Evolutionary conservation across 371 early-diverging fungal genomes (phyloP).

Genomic region (Mucor sp.): DNA sequence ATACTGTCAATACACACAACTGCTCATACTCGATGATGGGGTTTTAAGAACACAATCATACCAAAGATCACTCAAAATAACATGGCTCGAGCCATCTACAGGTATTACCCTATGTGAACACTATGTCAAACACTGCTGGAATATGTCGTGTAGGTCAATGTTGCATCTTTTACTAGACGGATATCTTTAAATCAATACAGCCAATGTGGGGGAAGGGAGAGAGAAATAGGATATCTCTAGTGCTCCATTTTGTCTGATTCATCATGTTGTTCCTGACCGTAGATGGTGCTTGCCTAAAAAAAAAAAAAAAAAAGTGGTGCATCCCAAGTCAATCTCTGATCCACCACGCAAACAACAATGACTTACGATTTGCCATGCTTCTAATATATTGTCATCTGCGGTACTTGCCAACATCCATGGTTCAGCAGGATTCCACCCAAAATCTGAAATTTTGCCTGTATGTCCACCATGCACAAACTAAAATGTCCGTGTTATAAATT

Average conservation of each 20-base stretch:
- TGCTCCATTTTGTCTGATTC: constrained; percentile 20
- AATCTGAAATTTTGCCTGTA: constrained; percentile 94
- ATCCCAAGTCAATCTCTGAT: background rate
- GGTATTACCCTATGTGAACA: too few species aligned
- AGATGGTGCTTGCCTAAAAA: constrained; percentile 36
- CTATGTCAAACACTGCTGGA: too few species aligned
- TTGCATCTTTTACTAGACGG: background rate
- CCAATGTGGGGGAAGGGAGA: too few species aligned
- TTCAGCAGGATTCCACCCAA: constrained; percentile 95
- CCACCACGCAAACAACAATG: background rate
- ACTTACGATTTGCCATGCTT: constrained; percentile 97
- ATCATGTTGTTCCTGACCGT: constrained; percentile 28
- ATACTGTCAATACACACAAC: too few species aligned
- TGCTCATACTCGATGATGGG: too few species aligned
- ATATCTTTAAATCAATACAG: too few species aligned
- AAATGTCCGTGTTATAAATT: background rate
- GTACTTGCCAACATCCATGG: constrained; percentile 94
- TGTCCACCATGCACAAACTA: constrained; percentile 99
- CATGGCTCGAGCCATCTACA: too few species aligned
- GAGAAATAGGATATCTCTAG: background rate
- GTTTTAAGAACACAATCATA: too few species aligned
- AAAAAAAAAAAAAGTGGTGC: background rate
- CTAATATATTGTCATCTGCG: constrained; percentile 96
- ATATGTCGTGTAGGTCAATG: too few species aligned
- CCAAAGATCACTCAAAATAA: too few species aligned